Evolutionary conservation across 1,284 basidiomycete genomes (phyloP), one percentile per base, ranked within the genome.

Genomic region (Malassezia arunalokei): DNA sequence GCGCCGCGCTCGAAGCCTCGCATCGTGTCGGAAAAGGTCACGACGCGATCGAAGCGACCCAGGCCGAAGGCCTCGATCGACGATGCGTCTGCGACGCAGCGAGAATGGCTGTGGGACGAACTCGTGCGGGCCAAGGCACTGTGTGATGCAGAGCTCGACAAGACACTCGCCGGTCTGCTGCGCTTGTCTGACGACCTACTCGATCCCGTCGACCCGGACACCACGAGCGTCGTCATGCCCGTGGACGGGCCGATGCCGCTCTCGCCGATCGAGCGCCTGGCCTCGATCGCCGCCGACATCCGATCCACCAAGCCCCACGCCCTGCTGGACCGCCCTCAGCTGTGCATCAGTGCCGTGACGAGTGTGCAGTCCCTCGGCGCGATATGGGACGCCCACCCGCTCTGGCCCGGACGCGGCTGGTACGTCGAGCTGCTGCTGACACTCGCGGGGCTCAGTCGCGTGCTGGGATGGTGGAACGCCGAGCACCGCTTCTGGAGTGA

Each of bases 401-500:
- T 95, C 69, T 96, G 92, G 88, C 89, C 92, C 52, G 91, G 94
- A 11, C 81, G 92, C 50, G 88, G 86, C 54, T 99, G 94, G 94
- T 98, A 96, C 75, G 91, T 96, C 54, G 89, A 92, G 73, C 83
- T 68, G 29, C 59, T 73, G 31, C 83, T 98, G 48, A 91, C 94
- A n/a, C 85, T 98, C 44, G 94, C 94, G 39, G 87, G 86, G 63
- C 82, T 99, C 55, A 87, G 85, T 73, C 85, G 94, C 51, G 92
- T 98, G 28, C 83, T 96, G 54, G 94, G 98, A 70, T 99, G 94
- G 94, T 99, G 92, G 92, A 89, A 95, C 43, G 92, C 92, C n/a
- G 94, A 98, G 77, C 92, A 92, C 70, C 88, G 91, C 59, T 98
- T 98, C 75, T 99, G 94, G 94, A 95, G 95, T 68, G 86, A 91